Percentiles rank a stretch among this genome's conserved stretches.
Evolutionary conservation across 129 eudicot species (phyloP).

Genomic region (Chrysanthemum makinoi): DNA sequence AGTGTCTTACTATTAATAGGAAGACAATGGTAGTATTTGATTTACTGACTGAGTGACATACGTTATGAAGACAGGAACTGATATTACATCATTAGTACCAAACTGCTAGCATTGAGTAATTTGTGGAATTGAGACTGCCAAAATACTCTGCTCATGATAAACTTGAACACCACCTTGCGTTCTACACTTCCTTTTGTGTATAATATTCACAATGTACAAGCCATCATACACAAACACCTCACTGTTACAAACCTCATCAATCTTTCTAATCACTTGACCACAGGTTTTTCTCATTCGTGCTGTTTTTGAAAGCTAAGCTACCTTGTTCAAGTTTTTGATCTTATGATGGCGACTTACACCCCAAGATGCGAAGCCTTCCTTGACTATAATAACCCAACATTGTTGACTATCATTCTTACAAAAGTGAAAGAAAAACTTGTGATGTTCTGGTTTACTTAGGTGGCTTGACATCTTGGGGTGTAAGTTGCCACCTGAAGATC

Average conservation of each 20-base stretch:
- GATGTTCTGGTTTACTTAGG: background rate
- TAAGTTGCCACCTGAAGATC: background rate
- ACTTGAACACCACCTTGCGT: background rate
- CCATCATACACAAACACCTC: background rate
- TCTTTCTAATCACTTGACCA: too few species aligned
- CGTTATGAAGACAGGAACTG: background rate
- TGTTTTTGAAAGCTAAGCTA: too few species aligned
- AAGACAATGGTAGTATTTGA: background rate
- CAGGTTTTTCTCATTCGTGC: too few species aligned
- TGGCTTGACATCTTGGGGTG: background rate
- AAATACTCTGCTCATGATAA: background rate
- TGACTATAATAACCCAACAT: background rate
- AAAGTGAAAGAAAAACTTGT: background rate
- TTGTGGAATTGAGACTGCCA: background rate
- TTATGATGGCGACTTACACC: background rate
- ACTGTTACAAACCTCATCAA: too few species aligned
- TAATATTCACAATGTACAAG: conserved; percentile 6
- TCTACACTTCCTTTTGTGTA: background rate
- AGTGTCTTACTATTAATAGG: too few species aligned
- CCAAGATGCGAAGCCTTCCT: background rate
- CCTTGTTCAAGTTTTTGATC: background rate
- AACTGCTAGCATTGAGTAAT: too few species aligned
- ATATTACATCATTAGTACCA: too few species aligned
- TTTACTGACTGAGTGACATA: background rate
- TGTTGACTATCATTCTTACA: background rate